Base-by-base conservation (phyloP, 108 stramenopile species). In the Schizochytrium sp. region DNA sequence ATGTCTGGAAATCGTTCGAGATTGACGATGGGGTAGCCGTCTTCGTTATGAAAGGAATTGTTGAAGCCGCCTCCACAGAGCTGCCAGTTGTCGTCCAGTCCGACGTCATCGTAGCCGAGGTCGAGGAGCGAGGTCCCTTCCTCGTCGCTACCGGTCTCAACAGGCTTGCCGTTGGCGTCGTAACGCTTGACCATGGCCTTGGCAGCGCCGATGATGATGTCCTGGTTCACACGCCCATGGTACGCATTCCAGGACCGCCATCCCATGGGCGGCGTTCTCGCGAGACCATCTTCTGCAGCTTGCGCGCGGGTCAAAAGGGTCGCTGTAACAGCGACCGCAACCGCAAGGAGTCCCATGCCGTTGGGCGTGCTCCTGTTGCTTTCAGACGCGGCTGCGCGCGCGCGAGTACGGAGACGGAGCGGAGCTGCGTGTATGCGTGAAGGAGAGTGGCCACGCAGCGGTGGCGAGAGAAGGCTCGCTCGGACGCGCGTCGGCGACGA, bases 61-160 rank as follows among this genome's bases (percentile, higher is more conserved):
- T 87, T 55, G 3, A 88, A 4, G 18, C 89, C 89, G 4, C n/a
- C 51, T 34, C 87, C 43, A 63, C 92, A 92, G n/a, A 19, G 55
- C 87, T 93, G 91, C 91, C 92, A 93, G 58, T 72, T 88, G 71
- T 93, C 93, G 87, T 93, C 93, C 16, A 93, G 72, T n/a, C 93
- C 93, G 44, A 93, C 92, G 58, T 93, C 91, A 57, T 89, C 69
- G 83, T 91, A 93, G 4, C 93, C 93, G n/a, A 93, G 58, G 88
- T 93, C 91, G 51, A 60, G 87, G 5, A 92, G 89, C 19, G 91
- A 91, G 25, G 72, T 69, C 16, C 76, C 23, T 12, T 57, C 55
- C 55, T 8, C 55, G 14, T 14, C 55, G 55, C 14, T 14, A 34
- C 72, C 72, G n/a, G 10, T 53, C 14, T 83, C 48, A 16, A 34